Evolutionary conservation across 2,329 filamentous ascomycete genomes (phyloP), one percentile per base, ranked within the genome.

Genomic region (Fulvia fulva): DNA sequence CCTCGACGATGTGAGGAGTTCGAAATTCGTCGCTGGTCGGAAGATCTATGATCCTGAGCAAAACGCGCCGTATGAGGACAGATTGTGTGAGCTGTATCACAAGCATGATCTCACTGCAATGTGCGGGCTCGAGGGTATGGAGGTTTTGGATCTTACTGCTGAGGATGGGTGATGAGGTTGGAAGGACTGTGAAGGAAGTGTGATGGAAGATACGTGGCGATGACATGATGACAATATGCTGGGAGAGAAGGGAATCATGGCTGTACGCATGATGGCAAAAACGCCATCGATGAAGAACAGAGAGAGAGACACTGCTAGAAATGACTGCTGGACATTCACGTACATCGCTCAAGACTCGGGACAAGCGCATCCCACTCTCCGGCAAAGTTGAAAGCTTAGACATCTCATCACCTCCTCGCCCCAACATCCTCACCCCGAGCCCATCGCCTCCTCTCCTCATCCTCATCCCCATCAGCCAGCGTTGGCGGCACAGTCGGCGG

Each of bases 21-120:
- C 51, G 5, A 14, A 62, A 23, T 26, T 3, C 9, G 44, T 22
- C 9, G 60, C 60, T 6, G 57, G 61, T 22, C 30, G 34, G n/a
- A 26, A 23, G 3, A 50, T 65, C 25, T 41, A 60, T 25, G 52
- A 56, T 7, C 41, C 49, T 3, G 43, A 50, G 4, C 32, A 57
- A n/a, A 28, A 43, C 14, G 32, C 44, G 32, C 64, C 64, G n/a
- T 67, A 62, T 62, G 57, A 64, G 21, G 19, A 14, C 3, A 32
- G 45, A 37, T 22, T 59, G n/a, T 64, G 62, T 34, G 41, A 14
- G 1, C 16, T 45, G 19, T 64, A 64, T 30, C 62, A 64, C 25
- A 37, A 28, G 9, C 62, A 64, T 50, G 6, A 44, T 5, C 23
- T 51, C 14, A 64, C 62, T 12, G n/a, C 47, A 7, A n/a, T 25